Percentiles rank a stretch among this genome's conserved stretches.
These are phyloP conservation scores for Termitomyces bulborhizus DNA, from an alignment of 768 basidiomycete genomes.

Conservation along the genomic window DNA sequence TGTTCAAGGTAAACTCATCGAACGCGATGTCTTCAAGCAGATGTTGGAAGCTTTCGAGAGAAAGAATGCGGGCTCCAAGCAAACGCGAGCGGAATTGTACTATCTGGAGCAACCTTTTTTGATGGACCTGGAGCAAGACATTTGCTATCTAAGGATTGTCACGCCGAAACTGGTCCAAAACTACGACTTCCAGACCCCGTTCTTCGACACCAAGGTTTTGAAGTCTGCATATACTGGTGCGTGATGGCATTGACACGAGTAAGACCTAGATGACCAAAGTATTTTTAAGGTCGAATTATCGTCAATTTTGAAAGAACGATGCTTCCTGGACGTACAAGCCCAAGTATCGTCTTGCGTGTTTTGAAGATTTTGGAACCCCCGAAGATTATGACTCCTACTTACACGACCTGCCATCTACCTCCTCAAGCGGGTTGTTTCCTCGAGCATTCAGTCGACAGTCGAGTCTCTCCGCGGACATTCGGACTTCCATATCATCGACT, in stretches of 20 bases:
- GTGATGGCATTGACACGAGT: background rate
- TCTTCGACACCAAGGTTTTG: background rate
- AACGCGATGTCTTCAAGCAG: background rate
- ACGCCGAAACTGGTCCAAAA: background rate
- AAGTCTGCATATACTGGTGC: background rate
- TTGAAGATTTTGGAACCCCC: background rate
- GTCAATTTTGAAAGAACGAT: background rate
- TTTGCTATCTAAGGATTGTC: background rate
- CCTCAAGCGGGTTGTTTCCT: background rate
- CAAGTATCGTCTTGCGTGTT: background rate
- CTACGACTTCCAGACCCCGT: background rate
- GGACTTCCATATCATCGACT: background rate
- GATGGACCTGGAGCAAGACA: background rate
- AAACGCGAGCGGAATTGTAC: background rate
- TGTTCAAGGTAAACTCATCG: background rate
- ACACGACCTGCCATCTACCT: background rate
- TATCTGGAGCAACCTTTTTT: constrained; percentile 1
- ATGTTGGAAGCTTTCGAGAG: background rate
- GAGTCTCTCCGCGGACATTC: background rate
- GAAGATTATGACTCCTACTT: background rate
- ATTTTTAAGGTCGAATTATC: background rate
- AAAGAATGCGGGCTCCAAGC: background rate
- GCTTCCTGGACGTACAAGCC: background rate
- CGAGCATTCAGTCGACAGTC: background rate
- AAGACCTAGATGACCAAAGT: background rate